Conservation (phyloP, 306 rosid genomes). For the Dicorynia guianensis region DNA sequence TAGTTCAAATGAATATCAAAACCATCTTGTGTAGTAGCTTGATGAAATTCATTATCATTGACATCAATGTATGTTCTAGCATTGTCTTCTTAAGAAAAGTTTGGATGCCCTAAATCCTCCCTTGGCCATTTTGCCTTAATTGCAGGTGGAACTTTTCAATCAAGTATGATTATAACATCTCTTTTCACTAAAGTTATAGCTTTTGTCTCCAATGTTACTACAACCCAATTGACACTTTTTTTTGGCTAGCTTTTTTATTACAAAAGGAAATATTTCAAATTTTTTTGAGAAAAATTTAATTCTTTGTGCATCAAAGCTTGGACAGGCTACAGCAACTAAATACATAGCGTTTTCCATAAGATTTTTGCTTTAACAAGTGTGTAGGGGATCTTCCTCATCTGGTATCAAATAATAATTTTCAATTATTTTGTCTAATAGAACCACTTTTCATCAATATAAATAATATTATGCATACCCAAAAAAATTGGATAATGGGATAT, state of each 20-base stretch:
- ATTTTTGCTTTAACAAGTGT: background rate
- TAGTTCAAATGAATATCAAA: background rate
- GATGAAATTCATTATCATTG: background rate
- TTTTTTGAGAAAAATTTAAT: background rate
- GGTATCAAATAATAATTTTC: too few relatives aligned
- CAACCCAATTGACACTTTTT: background rate
- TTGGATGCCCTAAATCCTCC: background rate
- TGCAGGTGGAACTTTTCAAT: background rate
- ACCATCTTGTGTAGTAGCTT: background rate
- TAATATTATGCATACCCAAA: too few relatives aligned
- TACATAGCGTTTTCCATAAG: background rate
- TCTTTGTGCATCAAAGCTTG: background rate
- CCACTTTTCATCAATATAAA: too few relatives aligned
- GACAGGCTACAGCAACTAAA: background rate
- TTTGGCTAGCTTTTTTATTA: background rate
- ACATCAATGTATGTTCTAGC: background rate
- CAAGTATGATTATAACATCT: background rate
- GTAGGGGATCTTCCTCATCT: background rate
- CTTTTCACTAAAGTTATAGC: conserved; percentile 6
- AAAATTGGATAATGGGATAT: too few relatives aligned
- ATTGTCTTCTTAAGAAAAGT: conserved; percentile 14
- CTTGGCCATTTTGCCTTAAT: conserved; percentile 1
- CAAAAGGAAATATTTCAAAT: background rate
- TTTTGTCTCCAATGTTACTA: background rate
- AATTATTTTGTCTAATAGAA: too few relatives aligned